A percentile compares a stretch with the other conserved stretches of the same genome.
Conservation (phyloP, 768 basidiomycete species). For the Crassisporium funariophilum region DNA sequence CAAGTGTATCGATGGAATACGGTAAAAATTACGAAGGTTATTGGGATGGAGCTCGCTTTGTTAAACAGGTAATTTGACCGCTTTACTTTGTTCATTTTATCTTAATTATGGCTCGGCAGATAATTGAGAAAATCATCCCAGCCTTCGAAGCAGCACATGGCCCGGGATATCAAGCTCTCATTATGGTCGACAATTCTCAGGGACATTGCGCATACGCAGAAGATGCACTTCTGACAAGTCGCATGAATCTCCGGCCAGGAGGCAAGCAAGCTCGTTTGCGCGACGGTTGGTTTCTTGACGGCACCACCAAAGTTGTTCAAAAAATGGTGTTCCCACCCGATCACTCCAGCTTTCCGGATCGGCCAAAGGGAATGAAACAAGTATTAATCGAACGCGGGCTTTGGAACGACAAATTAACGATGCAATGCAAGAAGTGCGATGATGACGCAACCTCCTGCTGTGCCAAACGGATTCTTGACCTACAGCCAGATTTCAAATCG, state of each 20-base stretch:
- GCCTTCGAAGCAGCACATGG: constrained; percentile 32
- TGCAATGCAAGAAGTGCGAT: constrained; percentile 27
- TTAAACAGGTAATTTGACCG: constrained; percentile 18
- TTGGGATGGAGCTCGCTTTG: constrained; percentile 23
- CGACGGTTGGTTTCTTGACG: constrained; percentile 30
- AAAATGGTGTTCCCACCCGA: constrained; percentile 36
- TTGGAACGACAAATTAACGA: constrained; percentile 8
- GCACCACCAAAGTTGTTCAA: constrained; percentile 29
- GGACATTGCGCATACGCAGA: constrained; percentile 39
- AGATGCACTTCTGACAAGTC: constrained; percentile 34
- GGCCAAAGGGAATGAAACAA: constrained; percentile 24
- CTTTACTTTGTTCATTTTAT: constrained; percentile 13
- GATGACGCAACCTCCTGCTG: constrained; percentile 12
- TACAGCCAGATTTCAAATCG: constrained; percentile 20
- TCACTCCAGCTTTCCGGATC: constrained; percentile 29
- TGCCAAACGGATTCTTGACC: constrained; percentile 17
- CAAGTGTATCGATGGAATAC: constrained; percentile 37
- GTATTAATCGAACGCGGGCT: constrained; percentile 20
- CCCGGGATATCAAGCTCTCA: constrained; percentile 33
- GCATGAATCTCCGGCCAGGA: constrained; percentile 41
- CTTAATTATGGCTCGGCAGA: constrained; percentile 10
- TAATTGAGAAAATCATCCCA: constrained; percentile 30
- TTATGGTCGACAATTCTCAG: constrained; percentile 45
- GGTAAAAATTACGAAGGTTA: constrained; percentile 47
- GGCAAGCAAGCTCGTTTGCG: constrained; percentile 38